Conservation (phyloP, 345 rosid genomes). For the Odontarrhena argentea region DNA sequence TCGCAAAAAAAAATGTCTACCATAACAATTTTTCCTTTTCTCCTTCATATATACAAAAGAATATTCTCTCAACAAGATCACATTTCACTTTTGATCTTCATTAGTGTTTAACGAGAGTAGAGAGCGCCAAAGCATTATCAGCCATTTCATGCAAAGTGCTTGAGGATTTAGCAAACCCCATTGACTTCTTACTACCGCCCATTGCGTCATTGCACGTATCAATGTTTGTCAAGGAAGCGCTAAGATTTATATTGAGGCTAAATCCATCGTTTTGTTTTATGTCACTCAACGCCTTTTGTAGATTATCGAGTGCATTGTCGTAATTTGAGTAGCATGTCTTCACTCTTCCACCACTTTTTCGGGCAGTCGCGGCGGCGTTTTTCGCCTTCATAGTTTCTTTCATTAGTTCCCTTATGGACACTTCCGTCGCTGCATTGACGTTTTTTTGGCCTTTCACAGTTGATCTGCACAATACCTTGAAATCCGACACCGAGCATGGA, state of each 20-base stretch:
- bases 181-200: constrained; percentile 3
- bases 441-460: constrained; percentile 37
- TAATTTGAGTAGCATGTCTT: constrained; percentile 32
- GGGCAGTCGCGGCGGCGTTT: background rate
- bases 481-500: constrained; percentile 38
- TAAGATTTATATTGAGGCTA: constrained; percentile 40
- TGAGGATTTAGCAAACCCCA: constrained; percentile 10
- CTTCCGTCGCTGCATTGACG: constrained; percentile 38
- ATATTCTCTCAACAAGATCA: background rate
- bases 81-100: background rate
- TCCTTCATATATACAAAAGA: background rate
- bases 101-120: constrained; percentile 36
- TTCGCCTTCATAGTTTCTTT: constrained; percentile 15
- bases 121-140: constrained; percentile 37
- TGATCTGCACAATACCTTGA: constrained; percentile 34
- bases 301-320: constrained; percentile 31
- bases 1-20: background rate
- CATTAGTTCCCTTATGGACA: constrained; percentile 37
- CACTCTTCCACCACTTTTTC: background rate
- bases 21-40: background rate
- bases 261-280: constrained; percentile 37
- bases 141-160: constrained; percentile 38
- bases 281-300: constrained; percentile 31
- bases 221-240: constrained; percentile 33
- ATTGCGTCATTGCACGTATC: constrained; percentile 43